A percentile compares a stretch with the other conserved stretches of the same genome.
Evolutionary conservation across 177 flowering plant species (phyloP).

Genomic region (Vitis hybrid): DNA sequence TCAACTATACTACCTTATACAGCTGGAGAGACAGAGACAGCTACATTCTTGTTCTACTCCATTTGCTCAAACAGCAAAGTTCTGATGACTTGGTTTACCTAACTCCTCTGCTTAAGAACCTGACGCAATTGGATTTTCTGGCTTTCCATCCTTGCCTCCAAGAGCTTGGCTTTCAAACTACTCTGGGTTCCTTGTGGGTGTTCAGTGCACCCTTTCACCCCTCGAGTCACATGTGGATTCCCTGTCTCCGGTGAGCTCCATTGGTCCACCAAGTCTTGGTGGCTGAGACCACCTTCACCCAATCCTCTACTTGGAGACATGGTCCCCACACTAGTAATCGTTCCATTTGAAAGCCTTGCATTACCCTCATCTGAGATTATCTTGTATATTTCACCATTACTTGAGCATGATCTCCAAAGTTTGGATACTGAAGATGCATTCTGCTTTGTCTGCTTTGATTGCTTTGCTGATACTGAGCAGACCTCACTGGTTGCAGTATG

Average conservation of each 20-base stretch:
- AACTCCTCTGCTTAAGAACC: conserved; percentile 87
- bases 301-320: conserved; percentile 56
- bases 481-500: conserved; percentile 59
- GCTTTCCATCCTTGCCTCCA: conserved; percentile 83
- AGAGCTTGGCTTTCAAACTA: conserved; percentile 75
- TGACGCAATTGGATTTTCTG: conserved; percentile 88
- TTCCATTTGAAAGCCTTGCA: conserved; percentile 62
- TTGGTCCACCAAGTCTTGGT: conserved; percentile 32
- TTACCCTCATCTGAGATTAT: conserved; percentile 57
- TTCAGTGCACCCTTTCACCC: conserved; percentile 60
- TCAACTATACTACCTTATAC: too few species aligned
- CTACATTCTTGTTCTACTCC: too few species aligned
- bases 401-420: conserved; percentile 69
- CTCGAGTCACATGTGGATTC: conserved; percentile 33
- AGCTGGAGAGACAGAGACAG: too few species aligned
- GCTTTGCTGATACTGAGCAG: conserved; percentile 39
- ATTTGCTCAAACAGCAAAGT: too few species aligned
- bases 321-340: conserved; percentile 43
- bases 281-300: conserved; percentile 41
- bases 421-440: conserved; percentile 55
- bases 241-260: conserved; percentile 63
- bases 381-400: conserved; percentile 60
- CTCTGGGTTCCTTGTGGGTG: conserved; percentile 49
- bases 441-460: conserved; percentile 34
- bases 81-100: background rate